phyloP scores from a whole-genome alignment of 2,329 filamentous ascomycete genomes.

The Tolypocladium guangdongense region DNA sequence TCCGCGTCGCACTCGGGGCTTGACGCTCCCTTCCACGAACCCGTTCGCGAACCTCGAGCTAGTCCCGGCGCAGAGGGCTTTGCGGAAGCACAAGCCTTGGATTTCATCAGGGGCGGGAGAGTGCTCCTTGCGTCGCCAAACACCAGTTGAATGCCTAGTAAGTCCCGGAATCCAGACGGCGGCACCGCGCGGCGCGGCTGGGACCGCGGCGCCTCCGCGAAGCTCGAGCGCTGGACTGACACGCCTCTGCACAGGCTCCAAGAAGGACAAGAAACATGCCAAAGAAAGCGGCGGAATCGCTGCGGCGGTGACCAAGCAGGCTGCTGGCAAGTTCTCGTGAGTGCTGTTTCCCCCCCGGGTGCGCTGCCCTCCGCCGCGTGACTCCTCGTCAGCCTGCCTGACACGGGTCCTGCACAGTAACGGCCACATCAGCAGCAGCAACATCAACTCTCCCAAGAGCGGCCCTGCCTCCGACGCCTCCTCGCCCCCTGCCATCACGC shows the following conservation, averaged over 20 bases:
- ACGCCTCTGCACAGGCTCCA: constrained; percentile 25
- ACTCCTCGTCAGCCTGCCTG: constrained; percentile 13
- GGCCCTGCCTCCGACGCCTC: constrained; percentile 30
- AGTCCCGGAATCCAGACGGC: background rate
- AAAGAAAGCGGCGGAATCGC: constrained; percentile 42
- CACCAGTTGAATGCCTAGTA: background rate
- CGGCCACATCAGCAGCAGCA: constrained; percentile 15
- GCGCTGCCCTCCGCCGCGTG: constrained; percentile 12
- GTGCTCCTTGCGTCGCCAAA: background rate
- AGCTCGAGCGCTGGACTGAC: constrained; percentile 10
- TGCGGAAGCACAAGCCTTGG: background rate
- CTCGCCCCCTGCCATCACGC: constrained; percentile 32
- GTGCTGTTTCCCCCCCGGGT: constrained; percentile 13
- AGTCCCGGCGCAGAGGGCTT: background rate
- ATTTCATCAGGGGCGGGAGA: background rate
- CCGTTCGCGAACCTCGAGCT: constrained; percentile 3
- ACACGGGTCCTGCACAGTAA: constrained; percentile 9
- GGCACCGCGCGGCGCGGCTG: constrained; percentile 1
- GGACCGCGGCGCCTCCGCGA: constrained; percentile 5
- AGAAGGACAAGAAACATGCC: constrained; percentile 45
- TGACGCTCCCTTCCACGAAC: constrained; percentile 6
- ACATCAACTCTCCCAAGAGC: constrained; percentile 22
- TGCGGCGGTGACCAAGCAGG: constrained; percentile 42
- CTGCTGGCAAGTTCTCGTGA: constrained; percentile 40
- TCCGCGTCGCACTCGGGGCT: constrained; percentile 1